Evolutionary conservation across 2,329 filamentous ascomycete species (phyloP), one percentile per base, ranked within the genome.

Genomic region (Talaromyces sp.): DNA sequence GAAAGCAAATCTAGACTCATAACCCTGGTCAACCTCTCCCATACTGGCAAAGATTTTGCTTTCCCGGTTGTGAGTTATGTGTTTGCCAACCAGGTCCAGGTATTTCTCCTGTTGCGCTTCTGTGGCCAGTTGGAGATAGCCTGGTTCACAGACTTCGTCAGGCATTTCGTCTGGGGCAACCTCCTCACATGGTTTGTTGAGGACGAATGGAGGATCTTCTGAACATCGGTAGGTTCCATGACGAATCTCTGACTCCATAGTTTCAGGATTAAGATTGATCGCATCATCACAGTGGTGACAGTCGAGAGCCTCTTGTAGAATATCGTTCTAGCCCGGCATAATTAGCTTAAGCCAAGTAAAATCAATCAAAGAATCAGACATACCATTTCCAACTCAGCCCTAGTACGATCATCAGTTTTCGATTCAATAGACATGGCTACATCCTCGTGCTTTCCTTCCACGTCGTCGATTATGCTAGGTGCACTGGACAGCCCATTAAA

Each of bases 1-100:
- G 36, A 68, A 68, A 3, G 72, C 71, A 36, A 70, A 69, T 62
- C 3, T 61, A 1, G 63, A 39, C 17, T 63, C 59, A 25, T 66
- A 58, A 6, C 60, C 28, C 39, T 67, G 59, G 30, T 67, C 60
- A 1, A 65, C 30, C 9, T 58, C 55, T 32, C 25, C 33, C 55
- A 22, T 58, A 27, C 22, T 55, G 28, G 19, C 65, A 62, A 11
- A 70, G 56, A 17, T 59, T 60, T 32, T 56, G 44, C 19, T 66
- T 15, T 51, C 44, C 22, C 55, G 61, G 54, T 63, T 63, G n/a
- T 47, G 58, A n/a, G 55, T 17, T 7, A 56, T 62, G 22, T 51
- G 25, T 13, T 60, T 19, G 33, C 47, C 25, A 15, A 61, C 62
- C 22, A 53, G 28, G 5, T 57, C 27, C 4, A 55, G 33, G 27